Percentiles rank a stretch among this genome's conserved stretches.
These are phyloP conservation scores for Isoetes taiwanensis DNA, from an alignment of 75 land plant genomes.

Conservation along the genomic window DNA sequence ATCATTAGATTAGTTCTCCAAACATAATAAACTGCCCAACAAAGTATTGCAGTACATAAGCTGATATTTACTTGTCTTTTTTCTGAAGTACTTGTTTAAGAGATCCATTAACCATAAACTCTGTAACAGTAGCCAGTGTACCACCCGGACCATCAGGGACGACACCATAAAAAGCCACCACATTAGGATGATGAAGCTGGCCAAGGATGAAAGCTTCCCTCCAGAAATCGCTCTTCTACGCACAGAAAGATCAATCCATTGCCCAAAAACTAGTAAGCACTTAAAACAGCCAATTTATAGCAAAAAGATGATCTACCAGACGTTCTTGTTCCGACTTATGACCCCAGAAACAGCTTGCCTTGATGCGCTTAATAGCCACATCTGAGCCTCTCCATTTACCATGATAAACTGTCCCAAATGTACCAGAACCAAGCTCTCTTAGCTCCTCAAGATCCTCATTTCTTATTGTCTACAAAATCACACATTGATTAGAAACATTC, in stretches of 20 bases:
- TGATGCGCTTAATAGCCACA: slow-evolving; percentile 39
- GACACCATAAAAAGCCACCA: slow-evolving; percentile 94
- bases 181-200: slow-evolving; percentile 92
- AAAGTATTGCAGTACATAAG: not conserved
- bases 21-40: not conserved
- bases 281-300: no score
- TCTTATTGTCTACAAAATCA: slow-evolving; percentile 35
- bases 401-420: slow-evolving; percentile 76
- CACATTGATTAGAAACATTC: not conserved
- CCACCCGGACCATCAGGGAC: slow-evolving; percentile 95
- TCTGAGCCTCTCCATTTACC: slow-evolving; percentile 59
- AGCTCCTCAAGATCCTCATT: slow-evolving; percentile 61
- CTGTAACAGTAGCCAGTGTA: slow-evolving; percentile 88
- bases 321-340: slow-evolving; percentile 52
- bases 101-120: slow-evolving; percentile 98
- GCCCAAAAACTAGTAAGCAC: no score
- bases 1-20: no score
- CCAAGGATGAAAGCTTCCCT: slow-evolving; percentile 78
- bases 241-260: no score
- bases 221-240: slow-evolving; percentile 84
- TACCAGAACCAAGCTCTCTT: slow-evolving; percentile 61
- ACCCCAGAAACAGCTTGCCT: slow-evolving; percentile 62
- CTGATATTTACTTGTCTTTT: slow-evolving; percentile 44
- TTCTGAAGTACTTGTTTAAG: slow-evolving; percentile 58
- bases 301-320: slow-evolving; percentile 23